phyloP scores from a whole-genome alignment of 208 protist genomes.

The Acanthamoeba royreba region DNA sequence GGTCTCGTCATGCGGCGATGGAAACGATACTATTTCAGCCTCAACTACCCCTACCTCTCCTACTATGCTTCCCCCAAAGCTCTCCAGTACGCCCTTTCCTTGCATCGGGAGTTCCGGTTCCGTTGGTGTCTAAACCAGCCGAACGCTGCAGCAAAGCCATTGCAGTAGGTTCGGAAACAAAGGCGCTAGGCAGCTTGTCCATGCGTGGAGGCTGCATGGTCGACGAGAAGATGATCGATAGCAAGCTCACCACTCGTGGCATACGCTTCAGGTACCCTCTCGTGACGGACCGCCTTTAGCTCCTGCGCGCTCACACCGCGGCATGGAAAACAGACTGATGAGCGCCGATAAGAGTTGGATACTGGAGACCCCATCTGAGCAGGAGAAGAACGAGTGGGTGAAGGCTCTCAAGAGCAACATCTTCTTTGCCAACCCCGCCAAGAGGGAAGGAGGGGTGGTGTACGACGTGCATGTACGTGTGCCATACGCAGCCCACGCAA shows the following conservation, averaged over 20 bases:
- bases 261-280: background rate
- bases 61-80: background rate
- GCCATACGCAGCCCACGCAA: too few species aligned
- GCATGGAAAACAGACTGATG: too few species aligned
- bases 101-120: too few species aligned
- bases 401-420: background rate
- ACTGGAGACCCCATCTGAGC: background rate
- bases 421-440: background rate
- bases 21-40: background rate
- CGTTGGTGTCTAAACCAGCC: too few species aligned
- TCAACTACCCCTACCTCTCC: background rate
- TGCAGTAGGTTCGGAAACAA: too few species aligned
- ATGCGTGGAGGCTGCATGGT: background rate
- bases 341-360: background rate
- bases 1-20: background rate
- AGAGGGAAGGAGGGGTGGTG: background rate
- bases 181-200: background rate
- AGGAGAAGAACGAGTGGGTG: background rate
- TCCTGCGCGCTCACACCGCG: too few species aligned
- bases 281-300: too few species aligned
- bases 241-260: background rate
- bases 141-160: too few species aligned
- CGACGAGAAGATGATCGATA: background rate
- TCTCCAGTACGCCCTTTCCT: too few species aligned
- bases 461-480: background rate